Percentiles rank a stretch among this genome's conserved stretches.
phyloP scores from a whole-genome alignment of 257 asterid genomes.

The Asclepias syriaca region DNA sequence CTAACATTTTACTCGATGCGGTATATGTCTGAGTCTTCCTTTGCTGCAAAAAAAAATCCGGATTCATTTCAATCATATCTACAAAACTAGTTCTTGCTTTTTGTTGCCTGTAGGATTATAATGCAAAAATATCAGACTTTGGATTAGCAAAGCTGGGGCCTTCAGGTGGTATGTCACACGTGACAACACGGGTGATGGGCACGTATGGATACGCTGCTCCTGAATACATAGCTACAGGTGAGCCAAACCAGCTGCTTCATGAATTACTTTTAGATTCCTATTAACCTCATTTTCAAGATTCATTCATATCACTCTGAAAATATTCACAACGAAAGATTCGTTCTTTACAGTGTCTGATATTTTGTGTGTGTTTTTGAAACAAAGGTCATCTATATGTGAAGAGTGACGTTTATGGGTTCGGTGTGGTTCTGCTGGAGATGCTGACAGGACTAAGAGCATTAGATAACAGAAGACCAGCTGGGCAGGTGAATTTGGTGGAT shows the following conservation, averaged over 20 bases:
- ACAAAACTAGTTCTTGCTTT: background rate
- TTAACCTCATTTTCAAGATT: background rate
- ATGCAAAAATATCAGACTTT: slow-evolving; percentile 49
- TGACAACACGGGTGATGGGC: slow-evolving; percentile 49
- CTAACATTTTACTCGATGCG: slow-evolving; percentile 42
- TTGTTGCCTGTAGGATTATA: slow-evolving; percentile 30
- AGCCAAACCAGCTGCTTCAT: background rate
- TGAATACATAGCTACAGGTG: slow-evolving; percentile 49
- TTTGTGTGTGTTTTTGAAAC: background rate
- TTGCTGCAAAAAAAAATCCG: background rate
- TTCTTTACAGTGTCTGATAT: background rate
- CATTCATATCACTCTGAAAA: background rate
- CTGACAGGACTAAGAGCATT: slow-evolving; percentile 40
- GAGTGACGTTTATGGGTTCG: slow-evolving; percentile 48
- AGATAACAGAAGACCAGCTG: slow-evolving; percentile 31
- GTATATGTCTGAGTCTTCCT: slow-evolving; percentile 14
- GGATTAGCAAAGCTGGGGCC: slow-evolving; percentile 51
- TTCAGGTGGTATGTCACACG: slow-evolving; percentile 38
- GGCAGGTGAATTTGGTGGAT: slow-evolving; percentile 32
- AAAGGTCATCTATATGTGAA: slow-evolving; percentile 44
- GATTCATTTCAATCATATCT: background rate
- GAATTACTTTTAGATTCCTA: background rate
- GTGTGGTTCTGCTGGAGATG: slow-evolving; percentile 42
- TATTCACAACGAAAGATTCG: no score
- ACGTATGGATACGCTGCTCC: slow-evolving; percentile 53